Evolutionary conservation across 2,329 filamentous ascomycete genomes (phyloP), one percentile per base, ranked within the genome.

Genomic region (Sclerotinia minor): DNA sequence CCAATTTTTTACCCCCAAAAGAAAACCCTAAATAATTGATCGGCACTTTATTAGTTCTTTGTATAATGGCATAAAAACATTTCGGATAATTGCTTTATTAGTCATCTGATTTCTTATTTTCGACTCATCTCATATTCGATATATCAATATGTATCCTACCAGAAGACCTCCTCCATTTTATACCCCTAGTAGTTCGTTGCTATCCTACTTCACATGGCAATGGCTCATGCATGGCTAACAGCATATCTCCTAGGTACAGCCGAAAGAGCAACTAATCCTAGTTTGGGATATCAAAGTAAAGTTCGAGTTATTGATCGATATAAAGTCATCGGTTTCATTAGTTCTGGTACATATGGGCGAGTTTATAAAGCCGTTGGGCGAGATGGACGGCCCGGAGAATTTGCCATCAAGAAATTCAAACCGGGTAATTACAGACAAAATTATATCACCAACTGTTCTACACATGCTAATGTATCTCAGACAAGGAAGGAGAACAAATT

Each of bases 271-370:
- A 76, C 75, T 61, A 79, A 80, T 54, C 78, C 71, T 6, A 73
- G 79, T 49, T 76, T 83, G 17, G 80, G 81, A 19, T 90, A 90
- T 77, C 86, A 88, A 76, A 87, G 87, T 77, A 97, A 97, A 79
- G 91, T 95, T 71, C 89, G 92, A 71, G 92, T 98, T 68, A 90
- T 90, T 69, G 94, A 98, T 79, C 90, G 91, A 73, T 99, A 98
- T 81, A 93, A 95, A 75, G 95, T 99, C 75, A 90, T 99, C 67
- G 95, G 95, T 54, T 99, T 99, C 83, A 99, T 99, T 75, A 97
- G 92, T 77, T 97, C 92, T 74, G 95, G 95, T 58, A 99, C 95
- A 21, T 99, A 99, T 85, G 95, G 95, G 47, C 90, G 95, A 44
- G 95, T 99, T 9, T 99, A 98, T 86, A 99, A 99, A 78, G 95